phyloP scores from a whole-genome alignment of 1,284 basidiomycete species.

The Cystobasidium sp. region DNA sequence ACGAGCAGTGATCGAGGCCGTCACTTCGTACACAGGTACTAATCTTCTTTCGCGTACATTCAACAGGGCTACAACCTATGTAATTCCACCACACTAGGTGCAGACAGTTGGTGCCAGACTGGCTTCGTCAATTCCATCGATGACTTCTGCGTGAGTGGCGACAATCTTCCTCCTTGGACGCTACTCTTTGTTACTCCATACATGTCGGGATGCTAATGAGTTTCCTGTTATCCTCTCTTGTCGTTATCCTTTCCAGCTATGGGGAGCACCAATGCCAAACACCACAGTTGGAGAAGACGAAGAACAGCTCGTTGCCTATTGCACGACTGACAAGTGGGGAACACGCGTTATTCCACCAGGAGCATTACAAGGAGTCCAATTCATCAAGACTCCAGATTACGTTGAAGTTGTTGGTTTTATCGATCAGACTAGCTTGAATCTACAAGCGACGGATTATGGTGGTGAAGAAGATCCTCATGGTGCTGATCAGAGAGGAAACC shows the following conservation, averaged over 20 bases:
- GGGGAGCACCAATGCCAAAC: conserved; percentile 45
- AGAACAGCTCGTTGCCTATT: conserved; percentile 49
- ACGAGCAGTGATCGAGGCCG: not conserved
- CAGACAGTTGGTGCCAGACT: conserved; percentile 69
- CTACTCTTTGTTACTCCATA: conserved; percentile 12
- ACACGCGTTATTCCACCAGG: conserved; percentile 43
- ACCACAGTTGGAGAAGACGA: conserved; percentile 46
- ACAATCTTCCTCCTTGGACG: not conserved
- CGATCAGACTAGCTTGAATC: conserved; percentile 66
- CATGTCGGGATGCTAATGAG: not conserved
- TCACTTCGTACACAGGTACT: no score
- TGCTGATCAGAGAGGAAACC: conserved; percentile 56
- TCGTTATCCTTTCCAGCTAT: conserved; percentile 32
- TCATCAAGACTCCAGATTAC: conserved; percentile 69
- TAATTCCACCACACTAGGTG: conserved; percentile 69
- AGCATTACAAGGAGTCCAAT: conserved; percentile 67
- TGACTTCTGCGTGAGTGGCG: conserved; percentile 44
- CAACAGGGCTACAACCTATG: conserved; percentile 58
- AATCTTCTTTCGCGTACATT: no score
- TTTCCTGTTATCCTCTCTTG: not conserved
- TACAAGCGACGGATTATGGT: conserved; percentile 65
- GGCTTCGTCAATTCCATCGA: conserved; percentile 50
- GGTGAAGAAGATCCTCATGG: conserved; percentile 59
- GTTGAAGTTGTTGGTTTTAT: conserved; percentile 68
- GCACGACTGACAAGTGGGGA: conserved; percentile 44